Evolutionary conservation across 306 rosid species (phyloP), one percentile per base, ranked within the genome.

Genomic region (Vachellia pachyceras): DNA sequence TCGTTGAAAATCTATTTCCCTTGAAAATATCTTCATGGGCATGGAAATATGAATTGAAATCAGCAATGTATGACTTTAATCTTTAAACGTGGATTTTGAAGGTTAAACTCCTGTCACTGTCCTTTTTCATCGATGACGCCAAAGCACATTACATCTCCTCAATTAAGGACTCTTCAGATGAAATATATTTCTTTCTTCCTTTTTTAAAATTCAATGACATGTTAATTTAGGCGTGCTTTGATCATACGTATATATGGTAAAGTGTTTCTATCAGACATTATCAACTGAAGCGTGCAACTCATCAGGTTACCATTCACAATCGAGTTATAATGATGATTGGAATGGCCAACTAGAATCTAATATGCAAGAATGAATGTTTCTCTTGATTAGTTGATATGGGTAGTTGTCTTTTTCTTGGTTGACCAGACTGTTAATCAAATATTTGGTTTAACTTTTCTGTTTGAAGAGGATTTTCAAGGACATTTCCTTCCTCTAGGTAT

Each of bases 1-100:
- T 18, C 18, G 20, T 29, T 11, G 0, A n/a, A n/a, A n/a, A n/a
- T n/a, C n/a, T n/a, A n/a, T n/a, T n/a, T n/a, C n/a, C n/a, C n/a
- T n/a, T n/a, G n/a, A 54, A 82, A 84, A 60, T 77, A 46, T 83
- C 54, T 14, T 15, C 54, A 39, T 55, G 33, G 9, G 63, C 3
- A 20, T 20, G 20, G 7, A 54, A 55, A 55, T 55, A 55, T 54
- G 1, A 0, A 2, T 18, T 1, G 57, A 49, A 5, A 49, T 49
- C 2, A 5, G 60, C 23, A n/a, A 2, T 15, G 5, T 3, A 3
- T n/a, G 25, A 54, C 25, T 54, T 54, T 25, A n/a, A 54, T 54
- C 60, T 54, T n/a, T 54, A 25, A 18, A n/a, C 1, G 60, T 54
- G 6, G 60, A 54, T 2, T 20, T 7, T 50, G 57, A 12, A 45